Percentiles rank a stretch among this genome's conserved stretches.
Conservation (phyloP, 257 asterid species). For the Ehretia macrophylla region DNA sequence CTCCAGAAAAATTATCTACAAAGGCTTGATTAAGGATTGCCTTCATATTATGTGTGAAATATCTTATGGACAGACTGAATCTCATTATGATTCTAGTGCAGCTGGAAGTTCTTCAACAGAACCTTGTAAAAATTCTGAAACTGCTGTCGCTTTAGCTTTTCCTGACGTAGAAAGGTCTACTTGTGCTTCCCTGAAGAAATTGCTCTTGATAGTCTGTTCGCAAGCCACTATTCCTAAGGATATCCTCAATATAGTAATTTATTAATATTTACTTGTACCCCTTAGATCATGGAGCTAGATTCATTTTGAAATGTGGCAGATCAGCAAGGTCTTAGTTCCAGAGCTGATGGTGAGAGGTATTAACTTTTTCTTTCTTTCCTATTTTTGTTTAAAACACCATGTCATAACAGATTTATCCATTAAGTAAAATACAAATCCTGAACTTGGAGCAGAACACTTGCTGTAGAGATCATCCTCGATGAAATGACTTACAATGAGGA, state of each 20-base stretch:
- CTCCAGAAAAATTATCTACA: conserved; percentile 68
- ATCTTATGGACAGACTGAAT: conserved; percentile 22
- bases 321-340: conserved; percentile 58
- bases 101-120: conserved; percentile 25
- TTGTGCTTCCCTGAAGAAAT: conserved; percentile 48
- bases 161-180: conserved; percentile 55
- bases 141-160: conserved; percentile 48
- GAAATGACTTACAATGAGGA: conserved; percentile 59
- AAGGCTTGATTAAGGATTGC: conserved; percentile 58
- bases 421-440: conserved; percentile 13
- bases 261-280: conserved; percentile 18
- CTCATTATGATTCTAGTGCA: conserved; percentile 30
- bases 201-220: conserved; percentile 56
- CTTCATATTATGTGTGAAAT: conserved; percentile 41
- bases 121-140: conserved; percentile 20
- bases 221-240: conserved; percentile 16
- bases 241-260: conserved; percentile 13
- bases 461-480: conserved; percentile 69
- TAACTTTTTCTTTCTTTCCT: conserved; percentile 2
- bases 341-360: conserved; percentile 86
- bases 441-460: conserved; percentile 63
- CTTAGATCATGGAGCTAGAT: conserved; percentile 79
- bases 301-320: conserved; percentile 58
- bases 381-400: neutral
- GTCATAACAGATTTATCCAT: neutral